Conservation (phyloP, 2,329 filamentous ascomycete species). For the Cryphonectria japonica region DNA sequence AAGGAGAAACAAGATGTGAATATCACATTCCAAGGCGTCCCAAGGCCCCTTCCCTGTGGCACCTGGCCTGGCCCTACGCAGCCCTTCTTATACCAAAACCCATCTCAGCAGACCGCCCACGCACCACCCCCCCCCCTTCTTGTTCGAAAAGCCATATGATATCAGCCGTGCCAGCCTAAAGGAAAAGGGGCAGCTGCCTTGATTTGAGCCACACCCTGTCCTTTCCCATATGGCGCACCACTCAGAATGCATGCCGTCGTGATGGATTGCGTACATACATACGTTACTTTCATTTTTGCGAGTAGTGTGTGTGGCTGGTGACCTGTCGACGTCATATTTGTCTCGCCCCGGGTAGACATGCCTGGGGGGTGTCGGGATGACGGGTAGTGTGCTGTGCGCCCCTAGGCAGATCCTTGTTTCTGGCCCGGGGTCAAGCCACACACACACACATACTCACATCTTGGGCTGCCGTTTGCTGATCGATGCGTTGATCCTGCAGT, state of each 20-base stretch:
- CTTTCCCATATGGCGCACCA: background rate
- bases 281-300: background rate
- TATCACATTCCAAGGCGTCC: background rate
- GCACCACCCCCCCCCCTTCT: background rate
- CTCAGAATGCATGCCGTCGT: background rate
- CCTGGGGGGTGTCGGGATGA: background rate
- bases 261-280: background rate
- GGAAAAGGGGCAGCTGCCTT: background rate
- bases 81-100: background rate
- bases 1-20: background rate
- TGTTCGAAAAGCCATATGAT: background rate
- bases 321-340: constrained; percentile 19
- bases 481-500: background rate
- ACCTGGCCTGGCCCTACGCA: background rate
- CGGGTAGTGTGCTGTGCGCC: background rate
- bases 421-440: constrained; percentile 12
- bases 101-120: background rate
- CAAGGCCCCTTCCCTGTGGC: background rate
- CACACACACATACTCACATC: constrained; percentile 10
- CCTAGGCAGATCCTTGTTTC: constrained; percentile 8
- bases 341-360: background rate
- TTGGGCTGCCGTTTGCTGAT: background rate
- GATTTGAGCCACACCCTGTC: background rate
- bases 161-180: background rate
- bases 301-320: constrained; percentile 11